A percentile compares a stretch with the other conserved stretches of the same genome.
Evolutionary conservation across 2,329 filamentous ascomycete species (phyloP).

Genomic region (Pseudocercospora cruenta): DNA sequence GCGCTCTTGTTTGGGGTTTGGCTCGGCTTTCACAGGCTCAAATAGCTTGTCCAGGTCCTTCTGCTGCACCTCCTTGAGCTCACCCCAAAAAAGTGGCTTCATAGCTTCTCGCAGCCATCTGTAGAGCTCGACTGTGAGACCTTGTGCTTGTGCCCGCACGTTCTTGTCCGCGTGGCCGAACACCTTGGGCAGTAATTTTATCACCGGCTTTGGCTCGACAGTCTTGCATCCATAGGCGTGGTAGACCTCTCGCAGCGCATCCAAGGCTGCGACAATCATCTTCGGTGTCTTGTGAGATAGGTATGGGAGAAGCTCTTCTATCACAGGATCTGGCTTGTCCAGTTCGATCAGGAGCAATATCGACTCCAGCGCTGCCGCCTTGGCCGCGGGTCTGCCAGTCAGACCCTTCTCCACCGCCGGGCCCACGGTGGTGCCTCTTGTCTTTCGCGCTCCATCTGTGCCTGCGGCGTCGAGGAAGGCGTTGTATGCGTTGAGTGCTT

Average conservation of each 20-base stretch:
- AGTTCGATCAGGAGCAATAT: constrained; percentile 87
- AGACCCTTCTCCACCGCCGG: constrained; percentile 91
- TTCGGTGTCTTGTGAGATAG: constrained; percentile 90
- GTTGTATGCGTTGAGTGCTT: constrained; percentile 84
- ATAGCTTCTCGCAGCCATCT: constrained; percentile 96
- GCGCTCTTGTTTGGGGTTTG: constrained; percentile 85
- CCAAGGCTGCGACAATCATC: constrained; percentile 74
- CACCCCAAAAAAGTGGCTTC: constrained; percentile 96
- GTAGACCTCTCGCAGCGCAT: constrained; percentile 79
- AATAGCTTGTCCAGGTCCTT: constrained; percentile 91
- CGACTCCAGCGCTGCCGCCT: constrained; percentile 83
- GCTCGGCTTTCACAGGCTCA: constrained; percentile 87
- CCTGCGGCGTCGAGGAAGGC: constrained; percentile 92
- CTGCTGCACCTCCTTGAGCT: constrained; percentile 94
- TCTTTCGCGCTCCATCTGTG: constrained; percentile 67
- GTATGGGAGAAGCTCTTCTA: constrained; percentile 85
- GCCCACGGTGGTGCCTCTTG: constrained; percentile 72
- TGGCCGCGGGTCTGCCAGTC: constrained; percentile 85
- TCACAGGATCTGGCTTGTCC: constrained; percentile 79
- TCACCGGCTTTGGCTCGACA: constrained; percentile 86
- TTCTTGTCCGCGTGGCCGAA: constrained; percentile 99
- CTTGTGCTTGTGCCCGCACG: constrained; percentile 89
- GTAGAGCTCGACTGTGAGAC: constrained; percentile 90
- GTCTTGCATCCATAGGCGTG: constrained; percentile 95
- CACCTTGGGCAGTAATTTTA: constrained; percentile 85